A percentile compares a stretch with the other conserved stretches of the same genome.
Conservation (phyloP, 257 asterid genomes). For the Jacaranda mimosifolia region DNA sequence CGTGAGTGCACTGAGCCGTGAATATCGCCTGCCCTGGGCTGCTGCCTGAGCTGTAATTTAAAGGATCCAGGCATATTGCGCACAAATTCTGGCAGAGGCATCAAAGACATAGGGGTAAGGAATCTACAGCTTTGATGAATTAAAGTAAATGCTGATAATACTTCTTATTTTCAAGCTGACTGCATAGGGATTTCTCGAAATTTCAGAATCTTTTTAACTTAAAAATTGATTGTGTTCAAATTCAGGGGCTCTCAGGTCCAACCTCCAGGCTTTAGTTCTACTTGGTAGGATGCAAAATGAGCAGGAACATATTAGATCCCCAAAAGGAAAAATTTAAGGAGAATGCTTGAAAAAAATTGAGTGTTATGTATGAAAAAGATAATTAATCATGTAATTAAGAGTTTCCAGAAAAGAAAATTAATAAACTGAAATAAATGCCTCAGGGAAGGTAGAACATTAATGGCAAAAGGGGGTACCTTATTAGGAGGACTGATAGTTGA, state of each 20-base stretch:
- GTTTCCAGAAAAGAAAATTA: neutral
- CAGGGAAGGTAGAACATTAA: neutral
- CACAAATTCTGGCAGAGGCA: conserved; percentile 67
- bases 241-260: too few species aligned
- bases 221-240: too few species aligned
- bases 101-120: conserved; percentile 27
- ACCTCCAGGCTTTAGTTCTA: too few species aligned
- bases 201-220: too few species aligned
- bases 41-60: conserved; percentile 69
- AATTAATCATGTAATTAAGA: neutral
- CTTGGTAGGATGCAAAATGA: too few species aligned
- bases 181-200: too few species aligned
- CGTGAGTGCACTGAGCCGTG: conserved; percentile 93
- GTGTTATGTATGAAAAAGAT: neutral
- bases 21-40: conserved; percentile 87
- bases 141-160: too few species aligned
- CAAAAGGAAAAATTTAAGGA: neutral
- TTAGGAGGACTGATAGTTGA: conserved; percentile 52
- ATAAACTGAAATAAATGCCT: neutral
- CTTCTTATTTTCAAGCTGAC: too few species aligned
- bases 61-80: conserved; percentile 82
- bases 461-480: conserved; percentile 51
- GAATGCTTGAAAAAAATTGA: neutral
- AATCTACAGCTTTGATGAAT: neutral
- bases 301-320: too few species aligned